A percentile compares a stretch with the other conserved stretches of the same genome.
These are phyloP conservation scores for Lachnellula hyalina DNA, from an alignment of 2,329 filamentous ascomycete genomes.

Conservation along the genomic window DNA sequence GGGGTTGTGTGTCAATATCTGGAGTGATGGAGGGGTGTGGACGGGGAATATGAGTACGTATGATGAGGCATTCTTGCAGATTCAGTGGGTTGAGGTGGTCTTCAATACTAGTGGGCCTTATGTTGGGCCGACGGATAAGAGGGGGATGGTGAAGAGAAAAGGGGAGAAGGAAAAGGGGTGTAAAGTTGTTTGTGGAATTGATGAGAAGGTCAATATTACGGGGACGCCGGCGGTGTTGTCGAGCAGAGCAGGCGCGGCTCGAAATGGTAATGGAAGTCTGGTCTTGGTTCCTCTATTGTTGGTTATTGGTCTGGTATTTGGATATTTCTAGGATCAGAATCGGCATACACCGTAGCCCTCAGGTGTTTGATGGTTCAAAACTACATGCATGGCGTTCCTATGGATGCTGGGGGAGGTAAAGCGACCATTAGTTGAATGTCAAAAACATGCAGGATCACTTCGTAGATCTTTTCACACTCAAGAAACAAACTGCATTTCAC, in stretches of 20 bases:
- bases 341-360: neutral
- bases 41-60: constrained; percentile 26
- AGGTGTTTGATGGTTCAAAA: no score
- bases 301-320: constrained; percentile 10
- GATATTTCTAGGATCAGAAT: neutral
- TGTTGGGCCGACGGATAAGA: constrained; percentile 5
- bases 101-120: constrained; percentile 27
- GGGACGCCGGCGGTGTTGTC: constrained; percentile 24
- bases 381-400: no score
- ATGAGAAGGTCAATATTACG: constrained; percentile 23
- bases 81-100: constrained; percentile 31
- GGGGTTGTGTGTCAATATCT: constrained; percentile 29
- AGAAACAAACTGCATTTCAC: no score
- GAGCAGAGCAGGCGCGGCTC: constrained; percentile 18
- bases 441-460: no score
- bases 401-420: no score
- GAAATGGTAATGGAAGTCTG: constrained; percentile 11
- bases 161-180: constrained; percentile 19
- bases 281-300: constrained; percentile 17
- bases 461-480: no score
- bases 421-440: no score
- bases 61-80: constrained; percentile 26
- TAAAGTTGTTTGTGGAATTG: constrained; percentile 25
- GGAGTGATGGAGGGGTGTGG: constrained; percentile 29
- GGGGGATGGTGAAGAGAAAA: constrained; percentile 20